Evolutionary conservation across 1,284 basidiomycete genomes (phyloP).

Genomic region (Rhodotorula sp.): DNA sequence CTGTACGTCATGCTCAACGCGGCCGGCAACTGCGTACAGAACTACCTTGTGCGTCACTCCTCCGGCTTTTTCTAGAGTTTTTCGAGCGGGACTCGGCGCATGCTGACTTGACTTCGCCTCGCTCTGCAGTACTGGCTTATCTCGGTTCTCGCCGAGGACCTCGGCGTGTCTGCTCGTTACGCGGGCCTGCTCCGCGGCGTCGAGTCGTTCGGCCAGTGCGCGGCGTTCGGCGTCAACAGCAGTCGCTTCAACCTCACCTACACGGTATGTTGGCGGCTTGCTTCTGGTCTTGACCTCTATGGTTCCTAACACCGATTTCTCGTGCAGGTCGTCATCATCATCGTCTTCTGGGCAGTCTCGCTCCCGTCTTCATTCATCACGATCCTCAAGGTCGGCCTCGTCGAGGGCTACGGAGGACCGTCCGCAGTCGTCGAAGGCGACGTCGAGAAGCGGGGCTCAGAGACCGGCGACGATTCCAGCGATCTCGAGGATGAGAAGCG

Average conservation of each 20-base stretch:
- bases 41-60: slow-evolving; percentile 3
- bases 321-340: slow-evolving; percentile 20
- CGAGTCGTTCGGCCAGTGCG: slow-evolving; percentile 20
- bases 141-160: neutral
- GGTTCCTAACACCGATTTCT: neutral
- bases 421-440: neutral
- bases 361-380: slow-evolving; percentile 7
- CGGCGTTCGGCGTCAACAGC: slow-evolving; percentile 10
- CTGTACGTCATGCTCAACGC: slow-evolving; percentile 18
- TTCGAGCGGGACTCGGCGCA: too few relatives aligned
- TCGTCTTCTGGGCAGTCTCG: slow-evolving; percentile 10
- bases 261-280: slow-evolving; percentile 1
- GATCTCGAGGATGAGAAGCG: neutral
- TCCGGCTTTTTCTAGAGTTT: too few relatives aligned
- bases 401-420: neutral
- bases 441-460: too few relatives aligned
- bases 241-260: slow-evolving; percentile 11
- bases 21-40: slow-evolving; percentile 17
- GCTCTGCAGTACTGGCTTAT: slow-evolving; percentile 13
- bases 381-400: slow-evolving; percentile 4
- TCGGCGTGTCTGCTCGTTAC: slow-evolving; percentile 7
- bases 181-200: slow-evolving; percentile 20
- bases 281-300: neutral
- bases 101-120: neutral
- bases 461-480: too few relatives aligned